Base-by-base conservation (phyloP, 495 filamentous ascomycete genomes). In the Cercophora sp. region DNA sequence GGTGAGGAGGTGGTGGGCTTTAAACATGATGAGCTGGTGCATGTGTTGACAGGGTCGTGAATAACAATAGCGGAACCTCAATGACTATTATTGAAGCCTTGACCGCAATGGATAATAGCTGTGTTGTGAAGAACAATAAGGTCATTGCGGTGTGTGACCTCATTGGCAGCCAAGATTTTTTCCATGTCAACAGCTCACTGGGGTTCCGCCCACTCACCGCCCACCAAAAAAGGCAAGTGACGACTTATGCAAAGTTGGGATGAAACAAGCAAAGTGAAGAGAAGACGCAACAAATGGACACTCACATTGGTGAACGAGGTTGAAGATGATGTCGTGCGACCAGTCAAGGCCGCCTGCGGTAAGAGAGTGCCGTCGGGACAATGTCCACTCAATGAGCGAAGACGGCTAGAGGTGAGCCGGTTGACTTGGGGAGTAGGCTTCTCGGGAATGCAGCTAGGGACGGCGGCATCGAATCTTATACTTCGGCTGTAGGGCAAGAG, bases 401-500 rank as follows among this genome's bases (percentile, higher is more conserved):
- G 51, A 25, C 16, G 31, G 24, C 16, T 26, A 34, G 29, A 29
- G 45, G 48, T 39, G 37, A 37, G 58, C 36, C 50, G 43, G 39
- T 34, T 1, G 49, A 51, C 40, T 47, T 52, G 51, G 22, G 31
- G 43, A 45, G 39, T 39, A 52, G 34, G 32, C 19, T 51, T 55
- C 39, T 41, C 49, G 25, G 50, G 52, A 44, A 47, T 63, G 62
- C 60, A 58, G 23, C 34, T 27, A 43, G 10, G 25, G 49, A 4
- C 47, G 41, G 56, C 10, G 37, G 42, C 29, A 50, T 58, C 48
- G 43, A 42, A 51, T 55, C 61, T 66, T 66, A 66, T 66, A 66
- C 52, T 35, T 27, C 36, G 34, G 15, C 22, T 34, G 55, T 23
- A 47, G 40, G 31, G 20, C 45, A 25, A 24, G 47, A 13, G 47